These are phyloP conservation scores for Candida methanosorbosa DNA, from an alignment of 805 yeast genomes.

Conservation along the genomic window DNA sequence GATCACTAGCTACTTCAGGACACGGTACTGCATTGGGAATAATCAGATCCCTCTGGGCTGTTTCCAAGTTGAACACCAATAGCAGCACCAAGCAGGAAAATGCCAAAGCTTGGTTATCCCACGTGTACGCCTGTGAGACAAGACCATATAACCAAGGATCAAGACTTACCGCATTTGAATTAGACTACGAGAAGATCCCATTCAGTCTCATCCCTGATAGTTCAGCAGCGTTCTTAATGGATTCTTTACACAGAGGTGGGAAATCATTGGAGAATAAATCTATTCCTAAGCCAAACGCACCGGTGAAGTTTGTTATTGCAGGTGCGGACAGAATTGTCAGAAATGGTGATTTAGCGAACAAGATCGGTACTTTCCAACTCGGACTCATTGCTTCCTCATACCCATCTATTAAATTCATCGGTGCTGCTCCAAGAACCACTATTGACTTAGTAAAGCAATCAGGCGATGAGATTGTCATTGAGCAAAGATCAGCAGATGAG, in stretches of 20 bases:
- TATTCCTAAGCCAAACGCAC: constrained; percentile 29
- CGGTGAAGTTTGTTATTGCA: constrained; percentile 81
- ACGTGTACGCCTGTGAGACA: constrained; percentile 85
- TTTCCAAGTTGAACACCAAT: constrained; percentile 19
- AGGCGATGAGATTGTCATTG: constrained; percentile 77
- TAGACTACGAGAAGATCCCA: constrained; percentile 79
- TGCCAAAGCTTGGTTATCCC: constrained; percentile 43
- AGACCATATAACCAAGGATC: constrained; percentile 98
- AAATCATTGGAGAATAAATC: background rate
- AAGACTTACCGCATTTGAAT: constrained; percentile 83
- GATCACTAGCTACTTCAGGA: constrained; percentile 94
- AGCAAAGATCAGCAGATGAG: constrained; percentile 78
- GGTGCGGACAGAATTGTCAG: constrained; percentile 93
- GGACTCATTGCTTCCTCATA: constrained; percentile 61
- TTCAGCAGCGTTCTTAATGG: constrained; percentile 76
- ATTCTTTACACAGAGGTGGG: constrained; percentile 27
- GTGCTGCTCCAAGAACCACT: constrained; percentile 93
- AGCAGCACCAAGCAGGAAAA: constrained; percentile 3
- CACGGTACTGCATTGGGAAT: constrained; percentile 97
- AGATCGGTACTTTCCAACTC: constrained; percentile 90
- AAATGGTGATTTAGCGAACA: constrained; percentile 95
- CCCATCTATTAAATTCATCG: constrained; percentile 70
- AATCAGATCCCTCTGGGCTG: constrained; percentile 58
- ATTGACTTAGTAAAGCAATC: constrained; percentile 58
- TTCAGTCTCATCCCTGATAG: constrained; percentile 85